Evolutionary conservation across 1,284 basidiomycete genomes (phyloP).

Genomic region (Leccinum subrobustum): DNA sequence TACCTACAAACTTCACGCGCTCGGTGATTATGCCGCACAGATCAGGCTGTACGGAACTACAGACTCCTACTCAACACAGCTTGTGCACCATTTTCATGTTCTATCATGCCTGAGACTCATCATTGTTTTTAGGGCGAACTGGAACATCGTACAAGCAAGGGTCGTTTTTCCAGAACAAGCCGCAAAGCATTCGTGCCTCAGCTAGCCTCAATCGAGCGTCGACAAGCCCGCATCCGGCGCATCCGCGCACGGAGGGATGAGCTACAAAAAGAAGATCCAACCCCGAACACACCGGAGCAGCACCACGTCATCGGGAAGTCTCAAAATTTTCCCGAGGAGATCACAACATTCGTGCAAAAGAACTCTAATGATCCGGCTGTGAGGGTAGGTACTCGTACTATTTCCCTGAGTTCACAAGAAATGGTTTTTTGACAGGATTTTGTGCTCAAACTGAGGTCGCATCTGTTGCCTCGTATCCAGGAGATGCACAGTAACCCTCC

Average conservation of each 20-base stretch:
- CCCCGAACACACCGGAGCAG: not conserved
- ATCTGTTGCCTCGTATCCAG: not conserved
- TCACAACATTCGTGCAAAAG: slow-evolving; percentile 14
- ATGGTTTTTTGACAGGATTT: not conserved
- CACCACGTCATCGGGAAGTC: slow-evolving; percentile 19
- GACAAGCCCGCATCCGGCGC: slow-evolving; percentile 2
- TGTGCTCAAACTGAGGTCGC: not conserved
- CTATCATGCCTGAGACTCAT: not conserved
- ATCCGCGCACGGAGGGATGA: not conserved
- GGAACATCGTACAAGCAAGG: slow-evolving; percentile 7
- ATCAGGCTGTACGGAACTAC: not conserved
- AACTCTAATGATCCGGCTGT: not conserved
- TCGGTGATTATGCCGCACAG: not conserved
- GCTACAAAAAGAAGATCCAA: not conserved
- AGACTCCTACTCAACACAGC: not conserved
- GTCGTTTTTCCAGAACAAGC: slow-evolving; percentile 4
- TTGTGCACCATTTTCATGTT: not conserved
- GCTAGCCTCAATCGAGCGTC: slow-evolving; percentile 3
- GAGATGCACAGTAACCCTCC: not conserved
- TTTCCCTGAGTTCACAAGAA: not conserved
- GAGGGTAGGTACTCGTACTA: not conserved
- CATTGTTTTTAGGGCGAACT: slow-evolving; percentile 4
- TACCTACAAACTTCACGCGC: not conserved
- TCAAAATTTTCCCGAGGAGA: slow-evolving; percentile 11
- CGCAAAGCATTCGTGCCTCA: slow-evolving; percentile 8